Evolutionary conservation across 768 basidiomycete genomes (phyloP).

Genomic region (Leccinum longicurvipes): DNA sequence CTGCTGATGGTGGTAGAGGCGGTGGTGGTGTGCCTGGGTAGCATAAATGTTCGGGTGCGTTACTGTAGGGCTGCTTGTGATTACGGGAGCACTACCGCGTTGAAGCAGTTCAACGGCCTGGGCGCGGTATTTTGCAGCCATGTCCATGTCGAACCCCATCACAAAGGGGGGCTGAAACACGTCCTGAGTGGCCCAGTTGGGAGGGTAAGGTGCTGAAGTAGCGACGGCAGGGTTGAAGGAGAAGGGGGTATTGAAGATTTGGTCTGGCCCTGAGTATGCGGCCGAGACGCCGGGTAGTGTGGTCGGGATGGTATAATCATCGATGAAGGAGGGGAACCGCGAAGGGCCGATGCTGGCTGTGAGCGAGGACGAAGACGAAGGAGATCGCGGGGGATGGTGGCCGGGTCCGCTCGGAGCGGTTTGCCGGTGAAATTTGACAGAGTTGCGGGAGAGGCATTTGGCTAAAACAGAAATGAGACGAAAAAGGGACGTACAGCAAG

Average conservation of each 20-base stretch:
- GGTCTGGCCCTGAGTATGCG: constrained; percentile 21
- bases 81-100: constrained; percentile 24
- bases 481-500: constrained; percentile 56
- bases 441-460: constrained; percentile 74
- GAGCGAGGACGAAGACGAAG: no score
- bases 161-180: constrained; percentile 19
- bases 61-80: background rate
- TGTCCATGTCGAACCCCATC: constrained; percentile 34
- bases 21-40: constrained; percentile 4
- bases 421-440: no score
- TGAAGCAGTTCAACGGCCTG: constrained; percentile 43
- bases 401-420: constrained; percentile 76
- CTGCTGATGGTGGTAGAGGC: constrained; percentile 7
- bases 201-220: constrained; percentile 12
- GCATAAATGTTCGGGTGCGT: constrained; percentile 17
- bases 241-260: constrained; percentile 33
- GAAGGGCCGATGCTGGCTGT: no score
- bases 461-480: constrained; percentile 37
- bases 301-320: no score
- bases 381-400: constrained; percentile 42
- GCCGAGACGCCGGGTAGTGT: constrained; percentile 28
- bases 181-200: constrained; percentile 20
- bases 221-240: constrained; percentile 21
- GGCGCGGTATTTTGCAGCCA: constrained; percentile 44
- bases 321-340: no score